Conservation (phyloP, 2,329 filamentous ascomycete species). For the Chalara sp. region DNA sequence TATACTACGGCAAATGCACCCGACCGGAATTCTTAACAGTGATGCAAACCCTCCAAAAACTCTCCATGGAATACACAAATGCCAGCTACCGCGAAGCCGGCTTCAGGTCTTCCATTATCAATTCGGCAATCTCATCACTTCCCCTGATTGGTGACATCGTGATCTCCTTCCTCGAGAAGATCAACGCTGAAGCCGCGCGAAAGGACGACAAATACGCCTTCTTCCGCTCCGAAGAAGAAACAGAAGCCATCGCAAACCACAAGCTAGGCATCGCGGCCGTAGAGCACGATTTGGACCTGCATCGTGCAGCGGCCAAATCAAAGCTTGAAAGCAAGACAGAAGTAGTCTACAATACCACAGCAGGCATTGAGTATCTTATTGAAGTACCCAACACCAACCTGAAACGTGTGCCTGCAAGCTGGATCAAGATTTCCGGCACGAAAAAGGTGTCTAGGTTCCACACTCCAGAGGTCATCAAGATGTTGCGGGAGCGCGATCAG, state of each 20-base stretch:
- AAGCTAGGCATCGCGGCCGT: conserved; percentile 89
- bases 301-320: conserved; percentile 63
- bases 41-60: conserved; percentile 76
- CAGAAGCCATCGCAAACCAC: conserved; percentile 79
- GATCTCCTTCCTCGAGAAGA: conserved; percentile 69
- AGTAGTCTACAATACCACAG: conserved; percentile 73
- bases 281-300: conserved; percentile 78
- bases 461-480: conserved; percentile 78
- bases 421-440: conserved; percentile 91
- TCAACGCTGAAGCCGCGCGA: conserved; percentile 77
- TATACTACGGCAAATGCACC: conserved; percentile 95
- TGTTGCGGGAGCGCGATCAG: conserved; percentile 84
- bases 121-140: conserved; percentile 65
- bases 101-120: conserved; percentile 65
- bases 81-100: conserved; percentile 59
- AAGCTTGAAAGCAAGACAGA: conserved; percentile 64
- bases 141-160: conserved; percentile 74
- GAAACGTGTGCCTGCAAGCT: conserved; percentile 88
- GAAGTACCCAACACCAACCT: conserved; percentile 80
- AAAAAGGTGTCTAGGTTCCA: conserved; percentile 92
- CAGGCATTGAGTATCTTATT: conserved; percentile 90
- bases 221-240: conserved; percentile 82
- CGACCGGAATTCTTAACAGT: conserved; percentile 81
- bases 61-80: conserved; percentile 68
- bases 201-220: conserved; percentile 91